phyloP scores from a whole-genome alignment of 2,329 filamentous ascomycete genomes.

The Fusarium irregulare region DNA sequence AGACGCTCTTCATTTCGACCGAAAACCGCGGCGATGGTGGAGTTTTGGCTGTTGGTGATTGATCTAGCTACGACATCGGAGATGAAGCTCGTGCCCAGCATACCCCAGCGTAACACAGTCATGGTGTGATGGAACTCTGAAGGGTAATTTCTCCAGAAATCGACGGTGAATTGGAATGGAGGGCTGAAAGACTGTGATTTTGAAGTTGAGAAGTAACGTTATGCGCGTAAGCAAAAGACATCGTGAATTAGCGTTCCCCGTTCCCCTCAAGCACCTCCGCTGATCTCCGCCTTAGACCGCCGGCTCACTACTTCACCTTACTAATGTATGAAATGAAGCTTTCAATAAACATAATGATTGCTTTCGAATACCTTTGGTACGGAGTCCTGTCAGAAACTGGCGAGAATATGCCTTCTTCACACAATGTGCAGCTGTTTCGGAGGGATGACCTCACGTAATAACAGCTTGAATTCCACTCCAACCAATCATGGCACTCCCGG shows the following conservation, averaged over 20 bases:
- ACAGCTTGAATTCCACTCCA: background rate
- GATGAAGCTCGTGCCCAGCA: conserved; percentile 26
- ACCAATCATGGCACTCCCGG: background rate
- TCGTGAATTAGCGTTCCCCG: background rate
- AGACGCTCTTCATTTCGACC: conserved; percentile 11
- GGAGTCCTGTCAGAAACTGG: too few relatives aligned
- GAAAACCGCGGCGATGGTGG: conserved; percentile 11
- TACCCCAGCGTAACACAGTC: conserved; percentile 8
- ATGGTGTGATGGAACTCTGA: background rate
- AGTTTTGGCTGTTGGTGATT: conserved; percentile 11
- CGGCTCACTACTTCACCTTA: background rate
- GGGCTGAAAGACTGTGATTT: rapidly evolving
- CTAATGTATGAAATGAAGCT: background rate
- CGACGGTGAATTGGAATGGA: too few relatives aligned
- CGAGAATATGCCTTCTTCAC: too few relatives aligned
- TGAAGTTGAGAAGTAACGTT: background rate
- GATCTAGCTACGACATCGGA: conserved; percentile 20
- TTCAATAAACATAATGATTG: background rate
- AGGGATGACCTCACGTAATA: background rate
- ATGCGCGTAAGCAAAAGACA: background rate
- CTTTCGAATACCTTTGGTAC: background rate
- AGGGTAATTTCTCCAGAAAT: background rate
- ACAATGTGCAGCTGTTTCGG: background rate
- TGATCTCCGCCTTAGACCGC: background rate
- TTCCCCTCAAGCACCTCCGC: background rate